phyloP scores from a whole-genome alignment of 305 asterid species.

The Ajuga reptans region DNA sequence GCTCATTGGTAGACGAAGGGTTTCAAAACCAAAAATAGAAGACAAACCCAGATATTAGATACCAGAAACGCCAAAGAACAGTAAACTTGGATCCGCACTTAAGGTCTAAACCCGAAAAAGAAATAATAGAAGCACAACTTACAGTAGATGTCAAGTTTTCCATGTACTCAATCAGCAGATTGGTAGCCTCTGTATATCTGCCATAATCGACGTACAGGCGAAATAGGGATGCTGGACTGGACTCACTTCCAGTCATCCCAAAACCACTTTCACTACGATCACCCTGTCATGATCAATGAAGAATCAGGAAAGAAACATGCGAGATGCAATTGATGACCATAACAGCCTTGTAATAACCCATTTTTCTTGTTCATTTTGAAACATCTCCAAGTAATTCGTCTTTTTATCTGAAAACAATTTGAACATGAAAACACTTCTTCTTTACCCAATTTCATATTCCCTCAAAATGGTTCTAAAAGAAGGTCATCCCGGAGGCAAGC shows the following conservation, averaged over 20 bases:
- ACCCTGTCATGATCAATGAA: slow-evolving; percentile 40
- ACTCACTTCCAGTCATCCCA: slow-evolving; percentile 80
- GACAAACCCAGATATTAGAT: no score
- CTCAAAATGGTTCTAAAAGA: neutral
- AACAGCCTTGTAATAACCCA: neutral
- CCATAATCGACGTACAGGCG: slow-evolving; percentile 75
- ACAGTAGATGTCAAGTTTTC: slow-evolving; percentile 63
- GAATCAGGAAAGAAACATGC: slow-evolving; percentile 16
- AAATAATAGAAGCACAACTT: slow-evolving; percentile 24
- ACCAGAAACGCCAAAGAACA: no score
- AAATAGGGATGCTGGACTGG: slow-evolving; percentile 73
- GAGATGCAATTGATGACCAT: neutral
- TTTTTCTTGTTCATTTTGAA: neutral
- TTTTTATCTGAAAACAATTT: neutral
- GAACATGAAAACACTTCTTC: neutral
- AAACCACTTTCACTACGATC: slow-evolving; percentile 47
- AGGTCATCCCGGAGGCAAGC: neutral
- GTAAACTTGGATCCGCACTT: no score
- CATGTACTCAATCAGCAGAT: slow-evolving; percentile 67
- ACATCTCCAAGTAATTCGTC: neutral
- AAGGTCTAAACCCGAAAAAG: neutral
- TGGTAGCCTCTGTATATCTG: slow-evolving; percentile 76
- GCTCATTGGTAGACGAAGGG: neutral
- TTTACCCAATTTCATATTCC: neutral
- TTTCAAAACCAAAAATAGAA: no score